phyloP scores from a whole-genome alignment of 768 basidiomycete species.

The Calocybe indica region DNA sequence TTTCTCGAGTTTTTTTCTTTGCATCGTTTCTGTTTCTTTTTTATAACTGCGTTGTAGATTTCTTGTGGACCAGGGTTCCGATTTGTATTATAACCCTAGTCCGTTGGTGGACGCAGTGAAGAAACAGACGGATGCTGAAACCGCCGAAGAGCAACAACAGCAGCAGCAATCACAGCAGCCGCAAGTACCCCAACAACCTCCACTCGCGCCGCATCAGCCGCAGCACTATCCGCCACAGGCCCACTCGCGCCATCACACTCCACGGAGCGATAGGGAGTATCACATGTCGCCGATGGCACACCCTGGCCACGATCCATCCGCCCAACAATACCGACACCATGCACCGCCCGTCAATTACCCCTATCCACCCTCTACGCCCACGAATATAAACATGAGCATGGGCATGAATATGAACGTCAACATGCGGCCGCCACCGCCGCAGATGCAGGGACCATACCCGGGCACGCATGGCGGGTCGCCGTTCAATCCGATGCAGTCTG shows the following conservation, averaged over 20 bases:
- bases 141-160: conserved; percentile 26
- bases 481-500: conserved; percentile 23
- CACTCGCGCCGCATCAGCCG: background rate
- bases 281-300: conserved; percentile 23
- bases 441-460: conserved; percentile 19
- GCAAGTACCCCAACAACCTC: conserved; percentile 15
- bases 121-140: conserved; percentile 39
- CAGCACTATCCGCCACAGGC: background rate
- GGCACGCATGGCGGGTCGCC: conserved; percentile 23
- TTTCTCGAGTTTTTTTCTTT: background rate
- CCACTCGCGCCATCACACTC: conserved; percentile 22
- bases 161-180: conserved; percentile 20
- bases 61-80: conserved; percentile 66
- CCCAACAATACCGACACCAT: conserved; percentile 19
- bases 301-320: conserved; percentile 19
- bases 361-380: conserved; percentile 25
- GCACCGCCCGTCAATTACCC: conserved; percentile 20
- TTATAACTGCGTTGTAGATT: conserved; percentile 38
- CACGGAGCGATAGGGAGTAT: conserved; percentile 22
- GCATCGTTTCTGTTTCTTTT: background rate
- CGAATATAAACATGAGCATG: conserved; percentile 17
- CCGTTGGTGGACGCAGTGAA: conserved; percentile 49
- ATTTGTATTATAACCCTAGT: conserved; percentile 69
- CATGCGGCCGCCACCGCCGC: conserved; percentile 17
- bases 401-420: conserved; percentile 11